Percentiles rank a stretch among this genome's conserved stretches.
Evolutionary conservation across 1,284 basidiomycete species (phyloP).

Genomic region (Athelia psychrophila): DNA sequence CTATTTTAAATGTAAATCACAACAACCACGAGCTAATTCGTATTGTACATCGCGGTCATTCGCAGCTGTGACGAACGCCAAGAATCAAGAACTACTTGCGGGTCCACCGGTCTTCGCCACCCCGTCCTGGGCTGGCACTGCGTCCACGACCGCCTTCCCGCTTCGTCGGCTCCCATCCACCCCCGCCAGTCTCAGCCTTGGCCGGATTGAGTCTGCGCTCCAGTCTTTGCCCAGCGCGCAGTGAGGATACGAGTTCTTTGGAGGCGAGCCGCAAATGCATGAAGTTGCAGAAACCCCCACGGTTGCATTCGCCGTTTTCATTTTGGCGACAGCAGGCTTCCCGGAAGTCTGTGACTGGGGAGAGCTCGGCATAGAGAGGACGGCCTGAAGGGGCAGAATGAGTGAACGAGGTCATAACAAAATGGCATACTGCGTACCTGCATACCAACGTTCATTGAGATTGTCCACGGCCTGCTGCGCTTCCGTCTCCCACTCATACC

Average conservation of each 20-base stretch:
- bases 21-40: no score
- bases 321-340: slow-evolving; percentile 99
- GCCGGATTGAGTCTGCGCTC: slow-evolving; percentile 75
- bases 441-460: slow-evolving; percentile 97
- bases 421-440: slow-evolving; percentile 55
- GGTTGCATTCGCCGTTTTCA: slow-evolving; percentile 94
- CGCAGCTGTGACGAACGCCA: no score
- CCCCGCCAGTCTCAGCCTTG: slow-evolving; percentile 59
- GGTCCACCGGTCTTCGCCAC: slow-evolving; percentile 77
- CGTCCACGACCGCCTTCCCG: slow-evolving; percentile 60
- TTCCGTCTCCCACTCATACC: slow-evolving; percentile 98
- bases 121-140: slow-evolving; percentile 72
- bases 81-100: slow-evolving; percentile 38
- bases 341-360: slow-evolving; percentile 97
- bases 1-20: no score
- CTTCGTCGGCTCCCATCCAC: slow-evolving; percentile 78
- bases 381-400: slow-evolving; percentile 57
- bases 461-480: slow-evolving; percentile 92
- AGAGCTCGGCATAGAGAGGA: slow-evolving; percentile 97
- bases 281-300: slow-evolving; percentile 98
- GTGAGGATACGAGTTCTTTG: slow-evolving; percentile 73
- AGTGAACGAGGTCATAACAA: slow-evolving; percentile 2
- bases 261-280: slow-evolving; percentile 94
- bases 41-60: no score
- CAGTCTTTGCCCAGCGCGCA: slow-evolving; percentile 81